Conservation (phyloP, 345 rosid species). For the Xanthoceras sorbifolium region DNA sequence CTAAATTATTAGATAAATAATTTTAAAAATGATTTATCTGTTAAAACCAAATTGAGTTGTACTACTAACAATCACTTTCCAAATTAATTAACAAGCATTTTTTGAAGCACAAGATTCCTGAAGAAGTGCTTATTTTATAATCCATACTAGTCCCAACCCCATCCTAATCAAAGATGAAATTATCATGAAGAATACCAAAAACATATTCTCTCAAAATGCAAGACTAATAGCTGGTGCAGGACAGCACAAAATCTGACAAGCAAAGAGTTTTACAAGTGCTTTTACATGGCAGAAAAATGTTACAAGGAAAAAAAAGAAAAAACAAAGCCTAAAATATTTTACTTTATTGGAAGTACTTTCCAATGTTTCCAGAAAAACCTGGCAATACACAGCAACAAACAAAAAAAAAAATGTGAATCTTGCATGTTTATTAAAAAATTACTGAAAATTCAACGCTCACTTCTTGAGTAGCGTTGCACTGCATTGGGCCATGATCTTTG, state of each 20-base stretch:
- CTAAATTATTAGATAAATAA: too few relatives aligned
- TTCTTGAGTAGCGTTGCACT: slow-evolving; percentile 73
- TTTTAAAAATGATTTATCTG: neutral
- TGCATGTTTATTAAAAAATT: slow-evolving; percentile 28
- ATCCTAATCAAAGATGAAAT: neutral
- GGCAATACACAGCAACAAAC: slow-evolving; percentile 15
- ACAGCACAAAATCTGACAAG: neutral
- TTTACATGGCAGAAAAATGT: slow-evolving; percentile 25
- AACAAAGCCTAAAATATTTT: slow-evolving; percentile 15
- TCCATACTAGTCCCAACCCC: neutral
- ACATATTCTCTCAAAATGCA: neutral
- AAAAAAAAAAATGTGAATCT: slow-evolving; percentile 23
- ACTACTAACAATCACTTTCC: neutral
- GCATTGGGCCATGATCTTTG: slow-evolving; percentile 99
- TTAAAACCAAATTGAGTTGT: neutral
- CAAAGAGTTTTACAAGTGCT: slow-evolving; percentile 17
- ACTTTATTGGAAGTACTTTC: slow-evolving; percentile 37
- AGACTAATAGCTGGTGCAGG: neutral
- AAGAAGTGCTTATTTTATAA: neutral
- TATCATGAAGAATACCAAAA: neutral
- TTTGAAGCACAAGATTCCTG: neutral
- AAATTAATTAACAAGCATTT: neutral
- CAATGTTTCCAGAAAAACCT: slow-evolving; percentile 23
- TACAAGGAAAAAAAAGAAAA: slow-evolving; percentile 32
- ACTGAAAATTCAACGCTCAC: slow-evolving; percentile 44